Evolutionary conservation across 768 basidiomycete species (phyloP).

Genomic region (Boletus bicolor): DNA sequence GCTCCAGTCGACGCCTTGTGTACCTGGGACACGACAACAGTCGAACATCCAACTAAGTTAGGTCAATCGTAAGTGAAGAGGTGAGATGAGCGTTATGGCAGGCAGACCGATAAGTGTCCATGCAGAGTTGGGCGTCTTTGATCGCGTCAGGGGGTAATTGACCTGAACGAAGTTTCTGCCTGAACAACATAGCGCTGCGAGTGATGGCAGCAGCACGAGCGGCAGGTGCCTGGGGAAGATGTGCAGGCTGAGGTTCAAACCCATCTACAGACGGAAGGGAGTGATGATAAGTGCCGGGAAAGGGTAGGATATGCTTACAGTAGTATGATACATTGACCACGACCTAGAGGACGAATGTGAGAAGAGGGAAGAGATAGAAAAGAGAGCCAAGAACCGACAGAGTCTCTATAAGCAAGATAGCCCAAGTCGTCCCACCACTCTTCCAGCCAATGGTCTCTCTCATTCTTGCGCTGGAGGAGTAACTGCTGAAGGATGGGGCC

Average conservation of each 20-base stretch:
- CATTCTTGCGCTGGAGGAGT: conserved; percentile 52
- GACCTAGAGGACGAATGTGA: conserved; percentile 44
- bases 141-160: conserved; percentile 60
- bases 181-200: conserved; percentile 70
- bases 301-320: conserved; percentile 47
- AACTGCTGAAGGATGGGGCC: conserved; percentile 61
- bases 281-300: conserved; percentile 7
- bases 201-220: conserved; percentile 71
- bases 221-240: conserved; percentile 54
- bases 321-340: conserved; percentile 95
- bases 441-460: conserved; percentile 79
- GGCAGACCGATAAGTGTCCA: conserved; percentile 79
- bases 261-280: conserved; percentile 53
- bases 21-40: conserved; percentile 77
- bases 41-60: conserved; percentile 84
- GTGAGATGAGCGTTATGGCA: background rate
- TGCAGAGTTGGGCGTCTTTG: conserved; percentile 71
- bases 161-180: conserved; percentile 65
- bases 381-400: conserved; percentile 43
- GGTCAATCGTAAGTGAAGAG: background rate
- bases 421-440: conserved; percentile 91
- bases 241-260: conserved; percentile 63
- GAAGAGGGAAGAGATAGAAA: background rate
- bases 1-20: conserved; percentile 74
- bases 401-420: conserved; percentile 84